Percentiles rank a stretch among this genome's conserved stretches.
Evolutionary conservation across 495 filamentous ascomycete species (phyloP).

Genomic region (Emericellopsis terricola): DNA sequence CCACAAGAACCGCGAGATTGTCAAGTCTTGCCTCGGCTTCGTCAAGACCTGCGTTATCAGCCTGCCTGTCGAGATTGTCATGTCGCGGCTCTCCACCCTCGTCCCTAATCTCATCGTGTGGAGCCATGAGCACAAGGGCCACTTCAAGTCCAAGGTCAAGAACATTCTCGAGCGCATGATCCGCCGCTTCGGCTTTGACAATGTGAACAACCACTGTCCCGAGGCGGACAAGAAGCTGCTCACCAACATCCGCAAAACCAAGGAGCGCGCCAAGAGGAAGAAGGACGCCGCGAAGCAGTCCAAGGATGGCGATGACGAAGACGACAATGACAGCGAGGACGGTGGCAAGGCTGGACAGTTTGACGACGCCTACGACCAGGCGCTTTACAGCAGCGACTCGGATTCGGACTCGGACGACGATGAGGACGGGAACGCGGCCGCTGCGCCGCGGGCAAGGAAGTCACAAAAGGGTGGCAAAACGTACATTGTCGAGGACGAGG

Average conservation of each 20-base stretch:
- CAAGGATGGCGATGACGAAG: constrained; percentile 28
- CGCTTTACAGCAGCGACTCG: constrained; percentile 70
- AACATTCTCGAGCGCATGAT: constrained; percentile 90
- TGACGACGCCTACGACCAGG: constrained; percentile 87
- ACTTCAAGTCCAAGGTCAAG: constrained; percentile 91
- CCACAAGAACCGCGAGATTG: constrained; percentile 89
- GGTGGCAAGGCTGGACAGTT: constrained; percentile 36
- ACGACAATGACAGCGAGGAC: constrained; percentile 26
- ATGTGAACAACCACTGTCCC: constrained; percentile 56
- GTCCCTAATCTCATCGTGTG: constrained; percentile 85
- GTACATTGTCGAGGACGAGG: constrained; percentile 84
- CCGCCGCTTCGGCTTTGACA: constrained; percentile 67
- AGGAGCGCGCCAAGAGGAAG: constrained; percentile 71
- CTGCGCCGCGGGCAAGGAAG: constrained; percentile 24
- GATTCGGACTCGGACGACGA: constrained; percentile 41
- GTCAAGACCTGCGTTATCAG: constrained; percentile 88
- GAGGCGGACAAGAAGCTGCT: constrained; percentile 81
- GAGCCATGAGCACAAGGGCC: constrained; percentile 94
- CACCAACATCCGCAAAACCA: constrained; percentile 80
- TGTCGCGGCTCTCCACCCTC: constrained; percentile 50
- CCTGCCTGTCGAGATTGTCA: constrained; percentile 56
- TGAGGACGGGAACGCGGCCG: constrained; percentile 31
- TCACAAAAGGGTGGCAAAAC: constrained; percentile 39
- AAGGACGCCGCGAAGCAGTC: constrained; percentile 43
- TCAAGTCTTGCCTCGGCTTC: constrained; percentile 81